phyloP scores from a whole-genome alignment of 306 rosid genomes.

The Inga leiocalycina region DNA sequence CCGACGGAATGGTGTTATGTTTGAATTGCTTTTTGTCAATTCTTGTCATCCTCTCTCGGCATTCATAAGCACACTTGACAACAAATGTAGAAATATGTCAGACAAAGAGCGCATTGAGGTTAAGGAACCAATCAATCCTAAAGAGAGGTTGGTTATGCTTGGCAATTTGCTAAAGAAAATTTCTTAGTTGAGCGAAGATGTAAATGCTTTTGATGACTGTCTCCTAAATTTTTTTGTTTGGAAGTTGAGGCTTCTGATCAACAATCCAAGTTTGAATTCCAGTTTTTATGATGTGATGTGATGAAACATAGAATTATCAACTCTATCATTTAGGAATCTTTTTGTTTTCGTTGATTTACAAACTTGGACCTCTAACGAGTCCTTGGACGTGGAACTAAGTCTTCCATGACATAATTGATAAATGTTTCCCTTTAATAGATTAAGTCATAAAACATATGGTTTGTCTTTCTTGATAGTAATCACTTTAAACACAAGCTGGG shows the following conservation, averaged over 20 bases:
- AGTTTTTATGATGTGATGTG: constrained; percentile 8
- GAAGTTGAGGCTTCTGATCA: constrained; percentile 16
- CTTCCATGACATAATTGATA: not conserved
- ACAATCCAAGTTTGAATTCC: constrained; percentile 1
- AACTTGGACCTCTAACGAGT: constrained; percentile 4
- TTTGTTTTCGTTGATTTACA: not conserved
- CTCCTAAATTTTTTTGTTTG: not conserved
- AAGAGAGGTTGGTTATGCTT: constrained; percentile 61
- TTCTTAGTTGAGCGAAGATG: constrained; percentile 13
- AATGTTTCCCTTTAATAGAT: not conserved
- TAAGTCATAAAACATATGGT: not conserved
- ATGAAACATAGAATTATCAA: constrained; percentile 1
- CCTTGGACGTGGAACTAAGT: not conserved
- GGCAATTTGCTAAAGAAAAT: not conserved
- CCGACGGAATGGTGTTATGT: constrained; percentile 76
- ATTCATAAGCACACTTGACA: constrained; percentile 90
- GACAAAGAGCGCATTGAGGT: constrained; percentile 67
- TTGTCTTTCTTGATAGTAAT: constrained; percentile 3
- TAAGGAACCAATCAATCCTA: constrained; percentile 81
- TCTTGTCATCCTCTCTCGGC: constrained; percentile 96
- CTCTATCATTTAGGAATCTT: not conserved
- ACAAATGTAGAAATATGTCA: constrained; percentile 70
- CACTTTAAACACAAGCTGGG: not conserved
- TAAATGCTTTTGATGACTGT: constrained; percentile 12
- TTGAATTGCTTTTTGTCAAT: constrained; percentile 86